Conservation (phyloP, 169 alveolate species). For the Cryptosporidium viatorum region DNA sequence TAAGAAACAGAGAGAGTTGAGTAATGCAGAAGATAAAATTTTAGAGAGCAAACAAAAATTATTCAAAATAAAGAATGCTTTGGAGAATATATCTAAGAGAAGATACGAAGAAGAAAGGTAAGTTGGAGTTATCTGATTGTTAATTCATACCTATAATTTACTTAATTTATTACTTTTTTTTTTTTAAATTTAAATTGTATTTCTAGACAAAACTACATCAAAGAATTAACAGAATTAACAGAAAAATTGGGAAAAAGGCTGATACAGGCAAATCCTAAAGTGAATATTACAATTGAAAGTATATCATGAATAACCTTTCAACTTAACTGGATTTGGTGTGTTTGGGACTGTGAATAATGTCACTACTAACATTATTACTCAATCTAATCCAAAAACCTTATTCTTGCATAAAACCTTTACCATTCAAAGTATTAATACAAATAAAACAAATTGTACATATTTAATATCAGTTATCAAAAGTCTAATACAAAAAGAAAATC, state of each 20-base stretch:
- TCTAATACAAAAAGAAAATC: slow-evolving; percentile 18
- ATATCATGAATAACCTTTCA: neutral
- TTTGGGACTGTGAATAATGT: too few relatives aligned
- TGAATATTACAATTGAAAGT: slow-evolving; percentile 6
- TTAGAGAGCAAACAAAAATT: slow-evolving; percentile 7
- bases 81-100: neutral
- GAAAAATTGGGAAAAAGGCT: slow-evolving; percentile 48
- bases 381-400: too few relatives aligned
- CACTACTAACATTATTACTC: too few relatives aligned
- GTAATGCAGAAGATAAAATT: slow-evolving; percentile 18
- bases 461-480: slow-evolving; percentile 17
- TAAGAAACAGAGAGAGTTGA: slow-evolving; percentile 49
- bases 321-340: too few relatives aligned
- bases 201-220: slow-evolving; percentile 12
- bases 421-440: neutral
- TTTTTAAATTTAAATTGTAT: neutral
- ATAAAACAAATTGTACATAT: neutral
- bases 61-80: neutral
- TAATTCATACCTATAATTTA: neutral
- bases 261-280: slow-evolving; percentile 39
- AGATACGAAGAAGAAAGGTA: neutral
- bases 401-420: too few relatives aligned
- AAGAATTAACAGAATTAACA: slow-evolving; percentile 35
- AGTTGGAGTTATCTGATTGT: neutral
- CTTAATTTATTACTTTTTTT: neutral